Conservation (phyloP, 2,329 filamentous ascomycete species). For the Eutypa lata region DNA sequence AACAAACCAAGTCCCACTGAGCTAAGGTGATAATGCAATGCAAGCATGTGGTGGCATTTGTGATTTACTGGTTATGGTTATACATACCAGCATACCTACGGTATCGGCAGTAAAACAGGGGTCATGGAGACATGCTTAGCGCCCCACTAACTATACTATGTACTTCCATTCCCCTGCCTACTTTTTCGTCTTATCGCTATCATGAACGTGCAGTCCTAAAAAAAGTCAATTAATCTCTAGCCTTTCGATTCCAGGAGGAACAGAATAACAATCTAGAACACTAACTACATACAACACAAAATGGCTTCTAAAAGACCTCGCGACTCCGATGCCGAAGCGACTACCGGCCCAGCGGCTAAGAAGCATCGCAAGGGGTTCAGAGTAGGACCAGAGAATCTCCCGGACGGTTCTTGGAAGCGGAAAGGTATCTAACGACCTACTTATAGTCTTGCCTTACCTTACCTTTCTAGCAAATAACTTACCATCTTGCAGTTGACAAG, state of each 20-base stretch:
- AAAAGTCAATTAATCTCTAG: too few relatives aligned
- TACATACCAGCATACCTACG: too few relatives aligned
- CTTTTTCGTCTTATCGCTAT: too few relatives aligned
- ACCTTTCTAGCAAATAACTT: slow-evolving; percentile 4
- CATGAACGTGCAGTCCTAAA: too few relatives aligned
- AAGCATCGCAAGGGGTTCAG: slow-evolving; percentile 70
- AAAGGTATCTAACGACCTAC: slow-evolving; percentile 49
- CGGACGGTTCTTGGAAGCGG: slow-evolving; percentile 82
- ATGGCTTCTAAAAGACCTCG: slow-evolving; percentile 62
- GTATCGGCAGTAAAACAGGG: too few relatives aligned
- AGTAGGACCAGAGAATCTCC: slow-evolving; percentile 85
- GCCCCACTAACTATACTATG: too few relatives aligned
- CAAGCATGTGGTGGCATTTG: too few relatives aligned
- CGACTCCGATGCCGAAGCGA: slow-evolving; percentile 38
- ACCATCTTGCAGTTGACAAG: slow-evolving; percentile 62
- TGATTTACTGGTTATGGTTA: too few relatives aligned
- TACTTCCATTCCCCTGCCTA: too few relatives aligned
- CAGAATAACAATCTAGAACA: not conserved
- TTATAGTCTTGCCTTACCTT: not conserved
- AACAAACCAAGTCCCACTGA: too few relatives aligned
- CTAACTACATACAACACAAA: not conserved
- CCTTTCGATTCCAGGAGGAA: not conserved
- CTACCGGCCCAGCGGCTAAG: slow-evolving; percentile 39
- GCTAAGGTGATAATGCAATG: too few relatives aligned
- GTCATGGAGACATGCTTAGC: too few relatives aligned